These are phyloP conservation scores for Rhodotorula sp. DNA, from an alignment of 1,284 basidiomycete genomes.

Conservation along the genomic window DNA sequence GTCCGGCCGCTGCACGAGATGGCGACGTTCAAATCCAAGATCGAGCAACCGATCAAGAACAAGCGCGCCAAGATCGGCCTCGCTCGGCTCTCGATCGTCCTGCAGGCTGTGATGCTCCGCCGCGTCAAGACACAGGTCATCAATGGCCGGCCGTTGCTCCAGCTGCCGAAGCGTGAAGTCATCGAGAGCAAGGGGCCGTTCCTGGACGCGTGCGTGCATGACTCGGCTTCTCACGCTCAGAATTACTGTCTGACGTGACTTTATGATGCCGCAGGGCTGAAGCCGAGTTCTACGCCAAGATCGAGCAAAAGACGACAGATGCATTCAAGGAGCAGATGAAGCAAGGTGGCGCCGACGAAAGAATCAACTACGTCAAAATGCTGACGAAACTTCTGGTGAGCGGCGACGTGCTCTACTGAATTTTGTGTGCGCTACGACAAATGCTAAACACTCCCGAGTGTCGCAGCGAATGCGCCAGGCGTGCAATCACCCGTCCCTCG, in stretches of 20 bases:
- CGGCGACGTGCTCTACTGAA: slow-evolving; percentile 16
- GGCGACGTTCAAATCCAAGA: slow-evolving; percentile 58
- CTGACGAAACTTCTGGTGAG: slow-evolving; percentile 68
- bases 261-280: slow-evolving; percentile 62
- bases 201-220: slow-evolving; percentile 40
- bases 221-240: too few species aligned
- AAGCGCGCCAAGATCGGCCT: slow-evolving; percentile 33
- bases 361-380: slow-evolving; percentile 76
- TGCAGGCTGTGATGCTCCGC: slow-evolving; percentile 85
- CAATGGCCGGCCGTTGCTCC: slow-evolving; percentile 82
- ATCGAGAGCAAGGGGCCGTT: slow-evolving; percentile 60
- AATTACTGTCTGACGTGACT: not conserved
- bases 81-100: slow-evolving; percentile 60
- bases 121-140: slow-evolving; percentile 72
- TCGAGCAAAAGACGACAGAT: slow-evolving; percentile 67
- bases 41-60: slow-evolving; percentile 39
- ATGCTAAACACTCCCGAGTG: too few species aligned
- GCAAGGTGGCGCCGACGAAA: slow-evolving; percentile 51
- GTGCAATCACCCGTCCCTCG: slow-evolving; percentile 80
- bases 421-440: not conserved
- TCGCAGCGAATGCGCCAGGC: slow-evolving; percentile 56
- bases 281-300: slow-evolving; percentile 69
- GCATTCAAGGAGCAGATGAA: slow-evolving; percentile 48
- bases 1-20: slow-evolving; percentile 79
- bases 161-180: slow-evolving; percentile 73